These are phyloP conservation scores for Blastobotrys muscicola DNA, from an alignment of 805 yeast genomes.

Conservation along the genomic window DNA sequence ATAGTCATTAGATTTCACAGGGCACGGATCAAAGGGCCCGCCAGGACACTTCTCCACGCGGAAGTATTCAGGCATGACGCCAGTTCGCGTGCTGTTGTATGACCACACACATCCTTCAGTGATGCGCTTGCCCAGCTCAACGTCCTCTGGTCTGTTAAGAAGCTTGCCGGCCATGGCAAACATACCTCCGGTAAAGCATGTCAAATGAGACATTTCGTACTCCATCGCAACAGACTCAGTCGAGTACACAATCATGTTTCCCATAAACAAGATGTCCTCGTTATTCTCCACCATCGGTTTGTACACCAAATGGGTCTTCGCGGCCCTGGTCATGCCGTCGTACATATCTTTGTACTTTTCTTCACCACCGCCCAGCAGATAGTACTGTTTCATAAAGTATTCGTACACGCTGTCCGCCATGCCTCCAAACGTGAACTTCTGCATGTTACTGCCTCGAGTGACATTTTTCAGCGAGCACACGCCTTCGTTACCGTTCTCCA, in stretches of 20 bases:
- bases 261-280: conserved; percentile 29
- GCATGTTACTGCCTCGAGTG: background rate
- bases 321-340: conserved; percentile 25
- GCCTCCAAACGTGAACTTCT: conserved; percentile 32
- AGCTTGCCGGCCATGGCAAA: conserved; percentile 39
- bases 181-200: conserved; percentile 49
- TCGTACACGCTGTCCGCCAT: conserved; percentile 40
- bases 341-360: conserved; percentile 30
- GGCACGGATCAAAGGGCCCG: background rate
- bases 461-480: background rate
- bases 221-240: conserved; percentile 14
- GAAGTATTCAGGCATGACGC: conserved; percentile 39
- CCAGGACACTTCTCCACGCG: conserved; percentile 22
- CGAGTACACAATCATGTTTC: conserved; percentile 13
- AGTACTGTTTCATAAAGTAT: conserved; percentile 40
- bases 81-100: conserved; percentile 28
- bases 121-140: conserved; percentile 34
- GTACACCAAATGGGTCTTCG: conserved; percentile 35
- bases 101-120: conserved; percentile 43
- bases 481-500: background rate
- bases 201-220: conserved; percentile 37
- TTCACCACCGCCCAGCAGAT: conserved; percentile 32
- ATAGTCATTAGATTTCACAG: background rate
- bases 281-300: conserved; percentile 37
- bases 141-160: conserved; percentile 30